A percentile compares a stretch with the other conserved stretches of the same genome.
Evolutionary conservation across 352 stramenopile species (phyloP).

Genomic region (Phytophthora palmivora): DNA sequence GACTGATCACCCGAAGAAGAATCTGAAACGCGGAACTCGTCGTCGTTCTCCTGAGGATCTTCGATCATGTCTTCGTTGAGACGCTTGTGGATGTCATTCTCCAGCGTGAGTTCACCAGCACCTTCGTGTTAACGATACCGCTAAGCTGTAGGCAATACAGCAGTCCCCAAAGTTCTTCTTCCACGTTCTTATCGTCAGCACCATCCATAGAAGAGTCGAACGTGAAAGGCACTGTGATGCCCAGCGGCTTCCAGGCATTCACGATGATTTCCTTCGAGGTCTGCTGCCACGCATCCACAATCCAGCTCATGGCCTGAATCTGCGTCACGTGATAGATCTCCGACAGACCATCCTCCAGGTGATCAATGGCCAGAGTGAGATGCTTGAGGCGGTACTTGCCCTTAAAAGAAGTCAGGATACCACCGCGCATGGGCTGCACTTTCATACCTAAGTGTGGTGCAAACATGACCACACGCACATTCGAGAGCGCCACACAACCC

Average conservation of each 20-base stretch:
- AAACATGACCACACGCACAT: constrained; percentile 90
- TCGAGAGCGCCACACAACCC: constrained; percentile 81
- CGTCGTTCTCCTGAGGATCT: constrained; percentile 80
- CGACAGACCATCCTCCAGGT: constrained; percentile 77
- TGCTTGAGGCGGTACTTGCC: constrained; percentile 89
- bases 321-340: constrained; percentile 87
- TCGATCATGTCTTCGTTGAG: constrained; percentile 91
- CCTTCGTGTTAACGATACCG: constrained; percentile 87
- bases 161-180: constrained; percentile 87
- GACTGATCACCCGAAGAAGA: constrained; percentile 42
- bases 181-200: constrained; percentile 84
- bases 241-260: constrained; percentile 81
- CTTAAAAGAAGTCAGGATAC: constrained; percentile 87
- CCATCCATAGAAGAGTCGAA: constrained; percentile 67
- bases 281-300: constrained; percentile 86
- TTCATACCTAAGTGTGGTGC: constrained; percentile 85
- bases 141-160: constrained; percentile 89
- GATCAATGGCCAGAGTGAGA: constrained; percentile 84
- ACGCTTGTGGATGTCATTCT: constrained; percentile 91
- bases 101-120: constrained; percentile 89
- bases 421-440: constrained; percentile 85
- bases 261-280: constrained; percentile 80
- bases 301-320: constrained; percentile 88
- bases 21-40: constrained; percentile 85
- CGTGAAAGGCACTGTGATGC: constrained; percentile 64